Percentiles rank a stretch among this genome's conserved stretches.
Conservation (phyloP, 192 early-diverging fungal species). For the Coemansia sp. region DNA sequence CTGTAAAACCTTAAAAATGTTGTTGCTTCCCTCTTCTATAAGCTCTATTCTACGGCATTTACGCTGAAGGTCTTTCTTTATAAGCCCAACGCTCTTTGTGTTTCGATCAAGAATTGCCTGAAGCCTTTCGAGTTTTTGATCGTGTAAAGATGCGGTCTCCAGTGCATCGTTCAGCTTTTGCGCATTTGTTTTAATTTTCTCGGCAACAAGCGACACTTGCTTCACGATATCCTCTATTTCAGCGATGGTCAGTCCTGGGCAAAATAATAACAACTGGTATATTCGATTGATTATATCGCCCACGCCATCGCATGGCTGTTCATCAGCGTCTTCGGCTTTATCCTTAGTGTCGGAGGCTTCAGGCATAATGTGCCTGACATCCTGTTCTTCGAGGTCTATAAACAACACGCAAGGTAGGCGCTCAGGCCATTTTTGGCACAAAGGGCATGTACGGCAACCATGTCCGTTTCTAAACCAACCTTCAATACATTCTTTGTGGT, state of each 20-base stretch:
- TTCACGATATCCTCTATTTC: not conserved
- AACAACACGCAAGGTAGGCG: not conserved
- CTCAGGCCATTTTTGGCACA: slow-evolving; percentile 1
- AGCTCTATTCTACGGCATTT: not conserved
- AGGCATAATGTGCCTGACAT: not conserved
- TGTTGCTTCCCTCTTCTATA: not conserved
- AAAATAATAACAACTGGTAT: not conserved
- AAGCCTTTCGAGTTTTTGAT: not conserved
- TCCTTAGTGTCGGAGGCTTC: not conserved
- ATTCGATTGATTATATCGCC: not conserved
- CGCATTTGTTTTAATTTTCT: not conserved
- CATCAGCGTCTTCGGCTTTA: not conserved
- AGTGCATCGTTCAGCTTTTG: not conserved
- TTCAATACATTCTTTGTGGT: slow-evolving; percentile 19
- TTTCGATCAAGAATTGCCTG: not conserved
- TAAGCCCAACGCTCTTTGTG: not conserved
- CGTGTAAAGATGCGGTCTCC: not conserved
- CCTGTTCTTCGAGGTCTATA: slow-evolving; percentile 8
- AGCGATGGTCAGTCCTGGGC: not conserved
- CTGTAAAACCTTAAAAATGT: not conserved
- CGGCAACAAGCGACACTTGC: not conserved
- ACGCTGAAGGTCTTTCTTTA: not conserved
- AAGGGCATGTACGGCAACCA: not conserved
- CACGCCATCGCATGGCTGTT: not conserved
- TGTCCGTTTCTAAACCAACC: slow-evolving; percentile 2